Evolutionary conservation across 2,329 filamentous ascomycete species (phyloP), one percentile per base, ranked within the genome.

Genomic region (Fusarium sp.): DNA sequence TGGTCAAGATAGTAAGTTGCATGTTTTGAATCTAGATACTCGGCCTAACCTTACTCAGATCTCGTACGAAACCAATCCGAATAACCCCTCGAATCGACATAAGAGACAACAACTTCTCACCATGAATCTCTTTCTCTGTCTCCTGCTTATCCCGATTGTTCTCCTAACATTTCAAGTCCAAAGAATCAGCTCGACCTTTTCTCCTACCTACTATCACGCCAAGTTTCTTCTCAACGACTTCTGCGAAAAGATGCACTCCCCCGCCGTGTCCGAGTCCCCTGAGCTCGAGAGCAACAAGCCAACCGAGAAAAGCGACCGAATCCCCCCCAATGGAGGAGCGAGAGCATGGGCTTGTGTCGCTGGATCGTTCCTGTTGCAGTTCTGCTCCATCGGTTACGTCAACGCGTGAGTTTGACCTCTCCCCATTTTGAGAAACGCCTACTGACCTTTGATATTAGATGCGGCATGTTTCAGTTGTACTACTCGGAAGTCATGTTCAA

Each of bases 381-480:
- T 61, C 17, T 61, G 58, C 14, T 56, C 58, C 11, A 26, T 61
- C 7, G 58, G 58, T 2, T 61, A 61, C 15, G 58, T 61, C 38
- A 61, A 61, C 24, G 58, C 58, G 48, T 56, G n/a, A 26, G 58
- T 42, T 24, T 11, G 12, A 8, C 1, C 14, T n/a, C n/a, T 4
- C 38, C 6, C 8, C 5, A n/a, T 55, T 6, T 1, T 17, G 8
- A 15, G 5, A 35, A 8, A 8, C 5, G 2, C 9, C 6, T 11
- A 7, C n/a, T 61, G 3, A 61, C 8, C 22, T 14, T 17, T 28
- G 14, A 22, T 22, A 22, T n/a, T 22, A 61, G 58, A 35, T 61
- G 58, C 32, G 58, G 58, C 20, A 61, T 61, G 58, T 61, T 61
- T 32, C 58, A 61, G 30, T 5, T 61, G 6, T 61, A 61, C 48